Percentiles rank a stretch among this genome's conserved stretches.
Conservation (phyloP, 2,329 filamentous ascomycete genomes). For the Westerdykella sp. region DNA sequence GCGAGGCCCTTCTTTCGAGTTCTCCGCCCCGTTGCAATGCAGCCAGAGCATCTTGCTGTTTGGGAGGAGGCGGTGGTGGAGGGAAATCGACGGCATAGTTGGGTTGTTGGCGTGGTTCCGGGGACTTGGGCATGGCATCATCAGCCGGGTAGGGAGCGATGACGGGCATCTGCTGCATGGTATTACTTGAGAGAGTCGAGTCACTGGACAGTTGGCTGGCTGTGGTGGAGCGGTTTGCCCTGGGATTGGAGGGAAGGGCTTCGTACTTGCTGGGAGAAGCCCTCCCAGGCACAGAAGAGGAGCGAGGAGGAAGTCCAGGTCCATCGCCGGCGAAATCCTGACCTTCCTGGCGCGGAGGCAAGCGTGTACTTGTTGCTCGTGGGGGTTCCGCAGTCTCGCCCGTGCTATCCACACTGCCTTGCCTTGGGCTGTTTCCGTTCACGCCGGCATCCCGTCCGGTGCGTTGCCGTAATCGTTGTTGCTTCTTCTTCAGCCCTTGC, state of each 20-base stretch:
- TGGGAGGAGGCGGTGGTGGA: constrained; percentile 71
- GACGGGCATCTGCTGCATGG: constrained; percentile 70
- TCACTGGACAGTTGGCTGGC: constrained; percentile 32
- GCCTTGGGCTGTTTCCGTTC: constrained; percentile 37
- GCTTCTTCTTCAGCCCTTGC: constrained; percentile 93
- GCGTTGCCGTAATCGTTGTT: constrained; percentile 70
- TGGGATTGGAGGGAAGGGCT: constrained; percentile 30
- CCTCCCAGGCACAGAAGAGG: constrained; percentile 42
- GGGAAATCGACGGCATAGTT: constrained; percentile 52
- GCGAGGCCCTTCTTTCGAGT: constrained; percentile 82
- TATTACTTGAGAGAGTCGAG: constrained; percentile 65
- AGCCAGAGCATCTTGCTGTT: constrained; percentile 82
- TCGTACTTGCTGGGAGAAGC: constrained; percentile 42
- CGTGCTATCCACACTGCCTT: constrained; percentile 31
- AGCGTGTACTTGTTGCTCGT: constrained; percentile 38
- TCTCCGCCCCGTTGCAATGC: constrained; percentile 88
- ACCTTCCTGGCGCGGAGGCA: constrained; percentile 39
- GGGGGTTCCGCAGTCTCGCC: constrained; percentile 34
- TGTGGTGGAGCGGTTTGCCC: constrained; percentile 28
- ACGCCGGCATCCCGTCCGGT: constrained; percentile 44
- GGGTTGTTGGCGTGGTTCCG: constrained; percentile 33
- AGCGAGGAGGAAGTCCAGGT: constrained; percentile 43
- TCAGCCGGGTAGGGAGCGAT: constrained; percentile 67
- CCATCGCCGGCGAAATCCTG: constrained; percentile 32
- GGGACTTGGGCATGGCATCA: constrained; percentile 42